Base-by-base conservation (phyloP, 805 yeast species). In the Yarrowia sp. region DNA sequence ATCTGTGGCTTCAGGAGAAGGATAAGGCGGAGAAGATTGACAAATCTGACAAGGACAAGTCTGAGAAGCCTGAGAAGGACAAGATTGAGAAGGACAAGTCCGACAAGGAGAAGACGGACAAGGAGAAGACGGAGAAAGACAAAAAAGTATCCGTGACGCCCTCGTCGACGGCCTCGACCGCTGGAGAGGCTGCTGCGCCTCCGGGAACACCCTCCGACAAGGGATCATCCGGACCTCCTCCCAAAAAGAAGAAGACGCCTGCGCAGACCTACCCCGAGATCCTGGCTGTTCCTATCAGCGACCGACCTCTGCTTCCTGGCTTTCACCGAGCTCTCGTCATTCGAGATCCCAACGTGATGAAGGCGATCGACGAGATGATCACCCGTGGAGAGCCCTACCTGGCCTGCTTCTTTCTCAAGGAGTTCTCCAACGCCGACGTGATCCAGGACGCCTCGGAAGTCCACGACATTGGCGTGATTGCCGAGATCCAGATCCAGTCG, bases 341-440 rank as follows among this genome's bases (percentile, higher is more conserved):
- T n/a, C 46, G 61, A 39, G 61, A 55, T 19, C 61, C 61, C 22
- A 55, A 55, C 6, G 61, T 55, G 7, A 55, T 55, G 61, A 38
- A 38, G 38, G 61, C 61, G 4, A 55, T 55, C 16, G 61, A 55
- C n/a, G 61, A 55, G 29, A 55, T 55, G 61, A 55, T 55, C 29
- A 29, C 36, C 29, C 46, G 61, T 14, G 61, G 61, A 18, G 61
- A 55, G 36, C 61, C 61, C 4, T 55, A 55, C 22, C 38, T 55
- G 35, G 61, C 61, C 4, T 55, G 61, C 27, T 55, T 55, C 61
- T 55, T 55, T 31, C 47, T 38, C 27, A 55, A 55, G 47, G 47
- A 55, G 38, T 55, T 55, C 4, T 55, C 61, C 36, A 38, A 55
- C 22, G 46, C 47, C 5, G 61, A 55, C 29, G 61, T 55, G 25